phyloP scores from a whole-genome alignment of 2,329 filamentous ascomycete species.

The Shiraia sp. region DNA sequence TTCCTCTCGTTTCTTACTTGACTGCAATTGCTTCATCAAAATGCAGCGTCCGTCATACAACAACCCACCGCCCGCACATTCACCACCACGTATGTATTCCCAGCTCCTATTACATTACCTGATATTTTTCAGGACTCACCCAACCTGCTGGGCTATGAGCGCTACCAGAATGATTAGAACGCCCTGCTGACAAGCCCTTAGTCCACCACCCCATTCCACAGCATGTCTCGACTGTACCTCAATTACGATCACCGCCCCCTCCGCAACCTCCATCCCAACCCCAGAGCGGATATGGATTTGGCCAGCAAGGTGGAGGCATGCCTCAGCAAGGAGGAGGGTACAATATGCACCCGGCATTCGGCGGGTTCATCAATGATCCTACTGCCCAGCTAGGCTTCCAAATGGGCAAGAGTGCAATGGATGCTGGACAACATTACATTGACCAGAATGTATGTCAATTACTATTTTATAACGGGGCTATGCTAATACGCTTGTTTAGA shows the following conservation, averaged over 20 bases:
- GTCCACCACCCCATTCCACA: conserved; percentile 92
- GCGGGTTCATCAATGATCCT: conserved; percentile 93
- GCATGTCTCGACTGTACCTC: conserved; percentile 96
- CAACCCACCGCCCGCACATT: conserved; percentile 70
- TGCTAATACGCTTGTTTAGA: conserved; percentile 48
- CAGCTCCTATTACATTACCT: too few relatives aligned
- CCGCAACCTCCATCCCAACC: conserved; percentile 72
- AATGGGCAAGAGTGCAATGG: conserved; percentile 88
- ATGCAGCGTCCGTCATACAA: conserved; percentile 90
- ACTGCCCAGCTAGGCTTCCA: conserved; percentile 94
- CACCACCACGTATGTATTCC: conserved; percentile 69
- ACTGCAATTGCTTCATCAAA: conserved; percentile 30
- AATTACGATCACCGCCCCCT: conserved; percentile 90
- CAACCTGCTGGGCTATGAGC: too few relatives aligned
- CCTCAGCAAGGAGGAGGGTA: conserved; percentile 45
- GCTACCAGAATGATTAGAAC: too few relatives aligned
- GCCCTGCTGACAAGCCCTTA: conserved; percentile 5
- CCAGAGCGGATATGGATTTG: conserved; percentile 70
- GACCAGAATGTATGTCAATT: conserved; percentile 92
- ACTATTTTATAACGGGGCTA: too few relatives aligned
- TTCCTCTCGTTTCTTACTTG: conserved; percentile 8
- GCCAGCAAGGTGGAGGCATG: conserved; percentile 60
- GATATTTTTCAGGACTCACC: too few relatives aligned
- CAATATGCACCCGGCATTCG: conserved; percentile 66
- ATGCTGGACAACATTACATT: conserved; percentile 89